Evolutionary conservation across 306 rosid genomes (phyloP).

Genomic region (Mimosa bimucronata): DNA sequence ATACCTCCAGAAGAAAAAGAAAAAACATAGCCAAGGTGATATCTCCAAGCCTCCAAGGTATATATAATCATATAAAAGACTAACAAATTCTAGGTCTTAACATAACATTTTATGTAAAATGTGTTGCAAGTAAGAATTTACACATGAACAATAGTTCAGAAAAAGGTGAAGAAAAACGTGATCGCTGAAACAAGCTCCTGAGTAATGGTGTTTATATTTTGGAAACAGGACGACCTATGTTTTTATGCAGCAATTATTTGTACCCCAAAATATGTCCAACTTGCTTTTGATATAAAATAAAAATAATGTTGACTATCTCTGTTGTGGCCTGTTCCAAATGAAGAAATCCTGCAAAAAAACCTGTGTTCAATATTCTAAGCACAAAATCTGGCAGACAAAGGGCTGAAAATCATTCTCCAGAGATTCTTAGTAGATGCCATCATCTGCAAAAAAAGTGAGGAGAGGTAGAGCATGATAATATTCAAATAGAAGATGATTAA

Average conservation of each 20-base stretch:
- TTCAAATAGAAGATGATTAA: slow-evolving; percentile 4
- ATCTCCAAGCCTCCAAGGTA: not conserved
- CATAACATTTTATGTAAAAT: not conserved
- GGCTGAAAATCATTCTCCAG: slow-evolving; percentile 26
- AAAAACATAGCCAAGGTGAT: not conserved
- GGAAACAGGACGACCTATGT: not conserved
- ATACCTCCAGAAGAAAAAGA: not conserved
- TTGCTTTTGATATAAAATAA: not conserved
- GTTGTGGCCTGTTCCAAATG: not conserved
- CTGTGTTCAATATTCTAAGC: not conserved
- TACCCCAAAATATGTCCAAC: not conserved
- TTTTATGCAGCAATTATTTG: not conserved
- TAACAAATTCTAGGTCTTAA: not conserved
- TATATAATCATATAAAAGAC: not conserved
- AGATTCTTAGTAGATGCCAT: slow-evolving; percentile 29
- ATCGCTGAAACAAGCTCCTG: not conserved
- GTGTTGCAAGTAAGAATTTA: not conserved
- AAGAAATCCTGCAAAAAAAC: not conserved
- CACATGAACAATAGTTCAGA: not conserved
- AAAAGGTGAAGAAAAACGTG: not conserved
- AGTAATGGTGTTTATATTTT: not conserved
- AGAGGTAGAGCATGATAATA: slow-evolving; percentile 10
- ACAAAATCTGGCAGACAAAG: not conserved
- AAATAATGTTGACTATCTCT: not conserved
- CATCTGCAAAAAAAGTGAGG: slow-evolving; percentile 48